Evolutionary conservation across 495 filamentous ascomycete species (phyloP), one percentile per base, ranked within the genome.

Genomic region (Penicillium manginii): DNA sequence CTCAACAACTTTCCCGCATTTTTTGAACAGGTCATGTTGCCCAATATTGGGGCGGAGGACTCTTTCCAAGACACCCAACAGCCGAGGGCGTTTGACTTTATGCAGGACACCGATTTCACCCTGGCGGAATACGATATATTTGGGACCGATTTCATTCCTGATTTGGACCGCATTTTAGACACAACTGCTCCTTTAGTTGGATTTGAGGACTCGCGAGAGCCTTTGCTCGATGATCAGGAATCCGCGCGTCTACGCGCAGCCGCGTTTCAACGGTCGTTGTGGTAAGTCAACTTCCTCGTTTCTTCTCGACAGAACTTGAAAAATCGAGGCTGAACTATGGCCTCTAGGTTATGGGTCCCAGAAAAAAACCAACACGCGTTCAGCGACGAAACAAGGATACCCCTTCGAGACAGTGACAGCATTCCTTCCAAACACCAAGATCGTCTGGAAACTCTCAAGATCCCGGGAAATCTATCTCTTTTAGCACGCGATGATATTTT

Each of bases 281-380:
- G 69, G 69, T 69, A 23, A 0, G 66, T 59, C 0, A 2, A 21
- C 2, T 26, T 17, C 18, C 26, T 10, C 8, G 5, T 37, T 37
- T 35, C 9, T 4, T 48, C n/a, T 23, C 2, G 5, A 2, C 26
- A 0, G 2, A 29, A 29, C 2, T 7, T 8, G 26, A 29, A 7
- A 8, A 29, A 29, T 29, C 0, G 26, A 29, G 26, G 12, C 29
- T 49, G 8, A 49, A 49, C 12, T 18, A 1, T 9, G 17, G 2
- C 6, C 15, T 17, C 10, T 35, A 72, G 69, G 69, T 56, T 67
- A 2, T 69, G 69, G 69, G 48, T 64, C 1, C 69, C 64, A 4
- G 64, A 63, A 40, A 72, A 72, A 32, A 72, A 68, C 18, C 66
- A 72, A 35, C 63, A 67, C 43, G 69, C 54, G 0, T 69, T 69